phyloP scores from a whole-genome alignment of 345 rosid species.

The Heritiera littoralis region DNA sequence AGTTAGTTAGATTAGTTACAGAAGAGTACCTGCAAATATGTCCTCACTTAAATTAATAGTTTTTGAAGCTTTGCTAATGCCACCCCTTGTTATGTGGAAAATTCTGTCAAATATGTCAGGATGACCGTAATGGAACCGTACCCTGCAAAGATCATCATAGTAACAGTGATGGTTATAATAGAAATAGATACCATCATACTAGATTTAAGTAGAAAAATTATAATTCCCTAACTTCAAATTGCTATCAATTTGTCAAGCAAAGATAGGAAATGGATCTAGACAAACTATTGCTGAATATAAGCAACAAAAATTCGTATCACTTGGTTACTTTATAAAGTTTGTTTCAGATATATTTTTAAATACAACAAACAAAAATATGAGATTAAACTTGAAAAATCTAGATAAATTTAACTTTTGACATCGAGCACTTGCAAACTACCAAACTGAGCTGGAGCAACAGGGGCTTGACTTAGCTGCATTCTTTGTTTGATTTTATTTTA shows the following conservation, averaged over 20 bases:
- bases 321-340: background rate
- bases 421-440: background rate
- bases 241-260: background rate
- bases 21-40: slow-evolving; percentile 39
- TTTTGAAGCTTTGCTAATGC: slow-evolving; percentile 97
- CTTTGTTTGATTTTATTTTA: background rate
- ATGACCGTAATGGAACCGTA: slow-evolving; percentile 97
- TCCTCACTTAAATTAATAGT: slow-evolving; percentile 91
- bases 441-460: background rate
- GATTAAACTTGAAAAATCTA: background rate
- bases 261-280: background rate
- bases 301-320: background rate
- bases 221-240: background rate
- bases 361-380: background rate
- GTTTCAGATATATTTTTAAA: background rate
- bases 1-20: too few species aligned
- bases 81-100: slow-evolving; percentile 98
- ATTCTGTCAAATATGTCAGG: slow-evolving; percentile 96
- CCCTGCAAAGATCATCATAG: slow-evolving; percentile 49
- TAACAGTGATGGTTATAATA: background rate
- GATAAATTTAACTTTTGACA: background rate
- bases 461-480: background rate
- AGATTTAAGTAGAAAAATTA: background rate
- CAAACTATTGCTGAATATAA: background rate
- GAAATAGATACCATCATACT: background rate